Conservation (phyloP, 1,284 basidiomycete species). For the Xerocomus amazonicus region DNA sequence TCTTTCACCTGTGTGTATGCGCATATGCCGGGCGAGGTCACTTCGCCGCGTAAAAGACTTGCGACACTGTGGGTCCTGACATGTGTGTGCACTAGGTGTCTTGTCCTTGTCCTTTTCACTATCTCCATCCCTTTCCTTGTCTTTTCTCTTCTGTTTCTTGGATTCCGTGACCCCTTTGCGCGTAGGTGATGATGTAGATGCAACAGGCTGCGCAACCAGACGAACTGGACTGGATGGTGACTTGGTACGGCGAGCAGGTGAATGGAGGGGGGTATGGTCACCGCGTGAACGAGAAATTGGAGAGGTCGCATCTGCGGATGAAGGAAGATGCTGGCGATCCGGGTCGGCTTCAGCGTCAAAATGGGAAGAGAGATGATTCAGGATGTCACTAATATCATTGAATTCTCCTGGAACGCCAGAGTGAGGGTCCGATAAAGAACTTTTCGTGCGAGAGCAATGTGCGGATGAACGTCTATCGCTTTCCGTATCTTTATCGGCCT, state of each 20-base stretch:
- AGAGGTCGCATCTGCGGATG: constrained; percentile 26
- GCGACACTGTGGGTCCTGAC: constrained; percentile 63
- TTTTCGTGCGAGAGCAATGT: constrained; percentile 30
- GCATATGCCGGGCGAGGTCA: constrained; percentile 74
- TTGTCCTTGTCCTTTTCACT: constrained; percentile 38
- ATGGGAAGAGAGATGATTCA: constrained; percentile 65
- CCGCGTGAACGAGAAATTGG: constrained; percentile 34
- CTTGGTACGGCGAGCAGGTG: constrained; percentile 18
- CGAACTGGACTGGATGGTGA: constrained; percentile 33
- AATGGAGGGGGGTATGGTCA: constrained; percentile 22
- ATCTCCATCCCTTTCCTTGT: constrained; percentile 35
- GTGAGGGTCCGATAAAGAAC: constrained; percentile 33
- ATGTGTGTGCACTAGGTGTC: constrained; percentile 41
- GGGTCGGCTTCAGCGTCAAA: constrained; percentile 56
- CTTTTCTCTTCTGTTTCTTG: constrained; percentile 41
- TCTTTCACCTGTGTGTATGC: constrained; percentile 87
- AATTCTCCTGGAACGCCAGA: constrained; percentile 54
- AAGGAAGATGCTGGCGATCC: constrained; percentile 30
- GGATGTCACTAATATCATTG: constrained; percentile 69
- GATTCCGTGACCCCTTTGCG: constrained; percentile 17
- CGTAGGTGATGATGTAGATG: constrained; percentile 33
- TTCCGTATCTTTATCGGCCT: constrained; percentile 36
- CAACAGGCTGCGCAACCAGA: constrained; percentile 32
- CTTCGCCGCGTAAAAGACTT: constrained; percentile 76
- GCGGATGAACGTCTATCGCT: constrained; percentile 28